Evolutionary conservation across 1,139 yeast genomes (phyloP).

Genomic region (Saccharomyces hybrid): DNA sequence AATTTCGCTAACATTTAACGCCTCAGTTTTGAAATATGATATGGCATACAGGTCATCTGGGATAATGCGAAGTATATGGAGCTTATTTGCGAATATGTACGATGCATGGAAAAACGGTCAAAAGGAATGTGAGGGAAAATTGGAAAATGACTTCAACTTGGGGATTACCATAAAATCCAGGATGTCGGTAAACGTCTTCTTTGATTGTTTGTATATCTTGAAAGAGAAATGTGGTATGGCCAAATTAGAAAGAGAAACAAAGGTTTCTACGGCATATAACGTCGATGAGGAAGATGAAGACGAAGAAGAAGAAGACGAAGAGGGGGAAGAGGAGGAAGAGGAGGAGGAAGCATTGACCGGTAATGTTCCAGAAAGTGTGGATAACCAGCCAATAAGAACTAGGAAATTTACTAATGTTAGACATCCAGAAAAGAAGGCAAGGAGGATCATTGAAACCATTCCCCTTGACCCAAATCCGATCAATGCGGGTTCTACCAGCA

Average conservation of each 20-base stretch:
- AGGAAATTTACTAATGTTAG: conserved; percentile 47
- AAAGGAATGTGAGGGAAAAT: conserved; percentile 16
- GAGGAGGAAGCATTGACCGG: conserved; percentile 21
- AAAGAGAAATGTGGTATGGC: conserved; percentile 85
- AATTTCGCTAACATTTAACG: conserved; percentile 60
- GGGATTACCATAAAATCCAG: conserved; percentile 63
- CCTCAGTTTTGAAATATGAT: conserved; percentile 84
- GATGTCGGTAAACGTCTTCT: conserved; percentile 73
- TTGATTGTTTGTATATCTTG: conserved; percentile 77
- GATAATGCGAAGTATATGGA: conserved; percentile 93
- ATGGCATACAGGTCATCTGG: conserved; percentile 90
- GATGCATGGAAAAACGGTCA: conserved; percentile 27
- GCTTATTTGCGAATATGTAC: conserved; percentile 48
- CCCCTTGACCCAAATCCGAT: conserved; percentile 82
- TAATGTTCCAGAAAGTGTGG: conserved; percentile 27
- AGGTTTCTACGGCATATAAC: conserved; percentile 4
- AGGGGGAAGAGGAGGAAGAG: conserved; percentile 10
- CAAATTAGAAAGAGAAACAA: conserved; percentile 37
- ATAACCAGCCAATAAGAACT: conserved; percentile 24
- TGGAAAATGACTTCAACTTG: conserved; percentile 25
- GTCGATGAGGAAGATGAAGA: conserved; percentile 14
- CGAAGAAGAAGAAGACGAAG: conserved; percentile 20
- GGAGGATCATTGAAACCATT: conserved; percentile 65
- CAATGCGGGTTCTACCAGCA: conserved; percentile 25
- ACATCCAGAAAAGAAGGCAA: conserved; percentile 62